Percentiles rank a stretch among this genome's conserved stretches.
These are phyloP conservation scores for Moesziomyces parantarcticus DNA, from an alignment of 1,284 basidiomycete species.

Conservation along the genomic window DNA sequence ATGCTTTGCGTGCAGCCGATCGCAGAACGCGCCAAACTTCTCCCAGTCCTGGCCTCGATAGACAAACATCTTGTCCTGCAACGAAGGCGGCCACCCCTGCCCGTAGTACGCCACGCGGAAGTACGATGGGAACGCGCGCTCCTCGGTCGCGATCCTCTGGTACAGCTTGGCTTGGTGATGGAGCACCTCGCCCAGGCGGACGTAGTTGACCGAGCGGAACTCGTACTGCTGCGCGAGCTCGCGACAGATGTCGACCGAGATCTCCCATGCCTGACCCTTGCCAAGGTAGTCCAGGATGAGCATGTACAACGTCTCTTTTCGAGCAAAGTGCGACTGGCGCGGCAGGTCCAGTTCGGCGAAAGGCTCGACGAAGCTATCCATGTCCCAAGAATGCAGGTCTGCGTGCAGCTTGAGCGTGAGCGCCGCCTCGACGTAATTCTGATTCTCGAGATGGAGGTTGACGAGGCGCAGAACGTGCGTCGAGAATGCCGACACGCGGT, in stretches of 20 bases:
- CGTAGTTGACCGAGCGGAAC: constrained; percentile 70
- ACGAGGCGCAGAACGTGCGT: constrained; percentile 63
- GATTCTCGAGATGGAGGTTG: constrained; percentile 77
- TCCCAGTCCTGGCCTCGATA: constrained; percentile 93
- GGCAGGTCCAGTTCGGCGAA: constrained; percentile 77
- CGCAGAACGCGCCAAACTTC: constrained; percentile 82
- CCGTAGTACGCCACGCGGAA: constrained; percentile 93
- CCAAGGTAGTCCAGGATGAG: constrained; percentile 70
- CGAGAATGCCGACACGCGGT: constrained; percentile 61
- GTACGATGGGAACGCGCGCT: constrained; percentile 71
- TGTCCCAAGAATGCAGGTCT: constrained; percentile 86
- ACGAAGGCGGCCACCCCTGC: constrained; percentile 80
- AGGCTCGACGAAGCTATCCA: constrained; percentile 78
- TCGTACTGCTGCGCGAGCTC: constrained; percentile 71
- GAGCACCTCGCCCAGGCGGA: constrained; percentile 62
- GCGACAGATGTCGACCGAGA: constrained; percentile 89
- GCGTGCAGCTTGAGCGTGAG: constrained; percentile 87
- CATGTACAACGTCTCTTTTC: constrained; percentile 77
- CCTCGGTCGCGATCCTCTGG: constrained; percentile 56
- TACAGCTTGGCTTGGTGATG: constrained; percentile 62
- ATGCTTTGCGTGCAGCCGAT: constrained; percentile 91
- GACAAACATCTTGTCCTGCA: constrained; percentile 83
- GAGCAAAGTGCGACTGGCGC: constrained; percentile 90
- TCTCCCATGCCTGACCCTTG: constrained; percentile 95
- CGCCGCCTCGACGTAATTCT: constrained; percentile 91